Base-by-base conservation (phyloP, 176 grass and related monocot species). In the Carex cristatella region DNA sequence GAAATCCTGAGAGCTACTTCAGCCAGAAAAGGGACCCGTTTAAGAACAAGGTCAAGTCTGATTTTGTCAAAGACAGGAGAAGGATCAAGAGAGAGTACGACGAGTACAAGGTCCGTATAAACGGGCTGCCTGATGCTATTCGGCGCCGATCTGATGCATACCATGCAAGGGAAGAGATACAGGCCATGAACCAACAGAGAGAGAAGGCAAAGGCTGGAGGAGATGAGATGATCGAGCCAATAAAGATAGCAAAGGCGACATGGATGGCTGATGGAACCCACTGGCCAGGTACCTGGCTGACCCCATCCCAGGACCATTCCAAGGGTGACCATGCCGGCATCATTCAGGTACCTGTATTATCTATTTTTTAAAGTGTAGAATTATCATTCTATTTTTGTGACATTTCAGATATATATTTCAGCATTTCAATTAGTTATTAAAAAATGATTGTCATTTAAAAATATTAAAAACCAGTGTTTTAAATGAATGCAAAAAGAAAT, bases 211-310 rank as follows among this genome's bases (percentile, higher is more conserved):
- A 98, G 85, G 85, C 79, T 61, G 91, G 93, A 84, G 88, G 91
- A 2, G 93, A 98, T 11, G 93, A 98, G 14, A 66, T 89, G 7
- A 69, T 95, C 78, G 93, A 98, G 80, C 88, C 96, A 1, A 87
- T 95, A 61, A 98, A 95, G 87, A 95, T 98, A 72, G 80, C 93
- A 28, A 98, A 98, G 79, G 96, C 93, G 18, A 98, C 96, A 81
- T 98, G 93, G 93, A 98, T 98, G 96, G 96, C 96, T 16, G 96
- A 98, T 86, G 91, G 88, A 68, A 95, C 93, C 30, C 96, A 98
- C 85, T 98, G 96, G 96, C 96, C 96, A 0, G 96, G 96, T 38
- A 98, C 93, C 67, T 98, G 96, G 96, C 85, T 92, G 65, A 84
- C 92, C 9, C 74, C 96, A 13, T 95, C 91, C 15, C 77, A 90